Conservation (phyloP, 441 rosid species). For the Pelargonium myrrhifolium region DNA sequence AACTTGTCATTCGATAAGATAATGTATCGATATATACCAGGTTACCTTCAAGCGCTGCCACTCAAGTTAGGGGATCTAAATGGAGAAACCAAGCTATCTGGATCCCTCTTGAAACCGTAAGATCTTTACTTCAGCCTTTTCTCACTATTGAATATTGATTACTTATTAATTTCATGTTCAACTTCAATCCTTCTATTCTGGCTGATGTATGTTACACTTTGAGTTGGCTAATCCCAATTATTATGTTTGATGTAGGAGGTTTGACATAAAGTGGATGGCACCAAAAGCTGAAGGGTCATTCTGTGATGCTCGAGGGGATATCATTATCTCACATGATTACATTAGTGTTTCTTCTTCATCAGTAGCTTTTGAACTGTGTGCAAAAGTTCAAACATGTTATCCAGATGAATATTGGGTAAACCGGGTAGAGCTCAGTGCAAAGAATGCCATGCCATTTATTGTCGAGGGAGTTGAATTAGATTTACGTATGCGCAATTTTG, state of each 20-base stretch:
- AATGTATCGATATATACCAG: constrained; percentile 68
- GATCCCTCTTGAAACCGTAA: constrained; percentile 94
- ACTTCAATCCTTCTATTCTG: constrained; percentile 7
- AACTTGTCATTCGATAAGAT: constrained; percentile 74
- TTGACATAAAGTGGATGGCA: constrained; percentile 95
- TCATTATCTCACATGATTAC: constrained; percentile 80
- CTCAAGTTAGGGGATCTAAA: constrained; percentile 80
- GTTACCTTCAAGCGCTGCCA: constrained; percentile 54
- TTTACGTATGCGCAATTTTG: constrained; percentile 94
- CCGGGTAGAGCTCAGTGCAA: constrained; percentile 34
- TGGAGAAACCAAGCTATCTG: constrained; percentile 97
- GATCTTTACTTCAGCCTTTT: constrained; percentile 17
- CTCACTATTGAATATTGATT: constrained; percentile 5
- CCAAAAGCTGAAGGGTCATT: constrained; percentile 99
- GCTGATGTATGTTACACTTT: constrained; percentile 11
- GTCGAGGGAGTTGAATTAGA: constrained; percentile 95
- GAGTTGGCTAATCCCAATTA: constrained; percentile 20
- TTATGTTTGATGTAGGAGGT: constrained; percentile 57
- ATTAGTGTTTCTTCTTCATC: constrained; percentile 81
- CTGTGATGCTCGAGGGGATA: constrained; percentile 96
- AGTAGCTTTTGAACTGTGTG: constrained; percentile 73
- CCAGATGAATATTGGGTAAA: constrained; percentile 50
- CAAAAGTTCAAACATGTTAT: constrained; percentile 78
- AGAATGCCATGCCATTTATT: constrained; percentile 51
- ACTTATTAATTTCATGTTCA: constrained; percentile 15